Evolutionary conservation across 108 stramenopile species (phyloP).

Genomic region (Cyclotella cryptica): DNA sequence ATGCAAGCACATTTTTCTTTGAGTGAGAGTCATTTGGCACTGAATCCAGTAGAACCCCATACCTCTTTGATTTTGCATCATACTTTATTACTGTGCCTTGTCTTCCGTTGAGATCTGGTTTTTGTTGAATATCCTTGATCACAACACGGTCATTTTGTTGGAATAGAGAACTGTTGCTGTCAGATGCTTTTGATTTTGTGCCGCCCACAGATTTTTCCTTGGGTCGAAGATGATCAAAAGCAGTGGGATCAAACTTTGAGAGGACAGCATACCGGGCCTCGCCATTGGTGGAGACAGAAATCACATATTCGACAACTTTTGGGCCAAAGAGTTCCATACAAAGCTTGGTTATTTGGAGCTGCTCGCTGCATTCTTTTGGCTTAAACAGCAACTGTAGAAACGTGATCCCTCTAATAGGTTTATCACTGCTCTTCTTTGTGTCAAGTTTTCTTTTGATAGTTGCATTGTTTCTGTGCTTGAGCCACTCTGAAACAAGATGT

Average conservation of each 20-base stretch:
- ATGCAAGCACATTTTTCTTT: background rate
- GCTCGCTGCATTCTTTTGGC: background rate
- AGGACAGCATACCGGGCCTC: background rate
- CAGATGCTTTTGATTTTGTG: no score
- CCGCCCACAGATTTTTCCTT: no score
- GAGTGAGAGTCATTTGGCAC: no score
- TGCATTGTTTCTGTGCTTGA: background rate
- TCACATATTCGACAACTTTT: slow-evolving; percentile 8
- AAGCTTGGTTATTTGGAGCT: no score
- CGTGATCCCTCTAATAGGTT: background rate
- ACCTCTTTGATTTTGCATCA: background rate
- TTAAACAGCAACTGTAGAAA: slow-evolving; percentile 9
- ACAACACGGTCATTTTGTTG: slow-evolving; percentile 1
- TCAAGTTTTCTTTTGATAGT: background rate
- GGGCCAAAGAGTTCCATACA: slow-evolving; percentile 18
- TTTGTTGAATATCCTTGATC: background rate
- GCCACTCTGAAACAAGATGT: slow-evolving; percentile 1
- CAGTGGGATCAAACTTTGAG: slow-evolving; percentile 1
- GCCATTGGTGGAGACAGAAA: background rate
- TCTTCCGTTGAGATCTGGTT: slow-evolving; percentile 13
- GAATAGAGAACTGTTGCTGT: no score
- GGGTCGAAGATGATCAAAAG: slow-evolving; percentile 19
- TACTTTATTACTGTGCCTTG: background rate
- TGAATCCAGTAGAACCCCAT: background rate
- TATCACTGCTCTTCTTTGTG: background rate